Evolutionary conservation across 1,139 yeast species (phyloP).

Genomic region (Nakaseomyces kungkrabaensis): DNA sequence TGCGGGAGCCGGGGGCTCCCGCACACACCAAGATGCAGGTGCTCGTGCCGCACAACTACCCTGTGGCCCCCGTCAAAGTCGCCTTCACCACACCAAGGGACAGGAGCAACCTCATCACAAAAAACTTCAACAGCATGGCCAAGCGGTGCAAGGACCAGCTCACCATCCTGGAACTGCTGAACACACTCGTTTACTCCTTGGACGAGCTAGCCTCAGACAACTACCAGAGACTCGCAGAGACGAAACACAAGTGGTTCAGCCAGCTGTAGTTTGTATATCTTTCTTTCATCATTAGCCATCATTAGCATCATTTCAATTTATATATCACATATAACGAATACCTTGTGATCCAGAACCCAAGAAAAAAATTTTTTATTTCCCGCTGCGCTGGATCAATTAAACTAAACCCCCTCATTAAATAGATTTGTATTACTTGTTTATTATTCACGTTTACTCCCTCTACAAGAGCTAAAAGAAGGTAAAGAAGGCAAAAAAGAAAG

Average conservation of each 20-base stretch:
- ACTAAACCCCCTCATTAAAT: too few species aligned
- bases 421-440: too few species aligned
- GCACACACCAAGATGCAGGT: neutral
- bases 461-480: too few species aligned
- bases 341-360: too few species aligned
- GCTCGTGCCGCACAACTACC: conserved; percentile 1
- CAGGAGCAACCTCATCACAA: neutral
- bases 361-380: too few species aligned
- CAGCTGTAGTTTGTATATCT: neutral
- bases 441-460: too few species aligned
- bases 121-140: neutral
- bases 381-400: too few species aligned
- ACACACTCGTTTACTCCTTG: neutral
- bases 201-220: neutral
- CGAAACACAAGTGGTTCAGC: neutral
- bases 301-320: too few species aligned
- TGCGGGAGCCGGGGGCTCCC: neutral
- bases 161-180: neutral
- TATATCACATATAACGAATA: too few species aligned
- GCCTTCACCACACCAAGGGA: neutral
- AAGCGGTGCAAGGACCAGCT: too few species aligned
- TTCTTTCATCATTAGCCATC: too few species aligned
- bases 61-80: neutral
- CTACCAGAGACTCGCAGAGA: neutral
- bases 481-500: neutral